Evolutionary conservation across 495 filamentous ascomycete species (phyloP).

Genomic region (Penicillium dipodomyicola): DNA sequence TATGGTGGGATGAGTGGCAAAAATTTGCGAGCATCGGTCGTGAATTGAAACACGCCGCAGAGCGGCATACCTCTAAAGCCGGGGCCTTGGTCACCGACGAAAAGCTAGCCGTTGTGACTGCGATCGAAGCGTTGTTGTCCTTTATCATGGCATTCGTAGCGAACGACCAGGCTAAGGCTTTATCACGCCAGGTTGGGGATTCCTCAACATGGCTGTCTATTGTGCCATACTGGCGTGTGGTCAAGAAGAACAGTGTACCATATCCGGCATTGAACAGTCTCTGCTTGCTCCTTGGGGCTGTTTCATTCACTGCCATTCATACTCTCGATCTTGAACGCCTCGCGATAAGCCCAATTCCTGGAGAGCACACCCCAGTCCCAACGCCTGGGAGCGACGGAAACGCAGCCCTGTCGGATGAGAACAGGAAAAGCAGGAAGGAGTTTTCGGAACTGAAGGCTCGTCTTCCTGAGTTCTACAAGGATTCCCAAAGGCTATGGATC

Average conservation of each 20-base stretch:
- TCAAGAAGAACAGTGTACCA: conserved; percentile 37
- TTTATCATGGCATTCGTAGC: conserved; percentile 52
- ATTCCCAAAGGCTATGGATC: conserved; percentile 46
- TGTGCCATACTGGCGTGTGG: conserved; percentile 47
- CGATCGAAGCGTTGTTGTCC: conserved; percentile 48
- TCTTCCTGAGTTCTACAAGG: conserved; percentile 41
- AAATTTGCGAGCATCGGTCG: conserved; percentile 43
- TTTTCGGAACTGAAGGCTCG: conserved; percentile 40
- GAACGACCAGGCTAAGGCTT: conserved; percentile 39
- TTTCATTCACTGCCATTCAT: conserved; percentile 48
- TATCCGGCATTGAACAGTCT: conserved; percentile 44
- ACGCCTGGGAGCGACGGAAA: conserved; percentile 41
- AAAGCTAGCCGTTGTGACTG: conserved; percentile 44
- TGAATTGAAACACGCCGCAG: conserved; percentile 50
- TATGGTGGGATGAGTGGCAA: conserved; percentile 47
- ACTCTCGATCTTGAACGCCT: conserved; percentile 48
- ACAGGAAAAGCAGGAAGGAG: conserved; percentile 37
- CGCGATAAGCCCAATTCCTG: conserved; percentile 37
- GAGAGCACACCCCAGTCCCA: conserved; percentile 39
- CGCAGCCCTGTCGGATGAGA: conserved; percentile 33
- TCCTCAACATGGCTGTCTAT: conserved; percentile 50
- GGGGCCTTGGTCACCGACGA: conserved; percentile 31
- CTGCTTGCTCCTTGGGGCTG: conserved; percentile 45
- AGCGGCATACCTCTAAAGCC: conserved; percentile 37
- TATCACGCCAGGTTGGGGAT: conserved; percentile 38